Conservation (phyloP, 2,329 filamentous ascomycete species). For the Calonectria honghensis region DNA sequence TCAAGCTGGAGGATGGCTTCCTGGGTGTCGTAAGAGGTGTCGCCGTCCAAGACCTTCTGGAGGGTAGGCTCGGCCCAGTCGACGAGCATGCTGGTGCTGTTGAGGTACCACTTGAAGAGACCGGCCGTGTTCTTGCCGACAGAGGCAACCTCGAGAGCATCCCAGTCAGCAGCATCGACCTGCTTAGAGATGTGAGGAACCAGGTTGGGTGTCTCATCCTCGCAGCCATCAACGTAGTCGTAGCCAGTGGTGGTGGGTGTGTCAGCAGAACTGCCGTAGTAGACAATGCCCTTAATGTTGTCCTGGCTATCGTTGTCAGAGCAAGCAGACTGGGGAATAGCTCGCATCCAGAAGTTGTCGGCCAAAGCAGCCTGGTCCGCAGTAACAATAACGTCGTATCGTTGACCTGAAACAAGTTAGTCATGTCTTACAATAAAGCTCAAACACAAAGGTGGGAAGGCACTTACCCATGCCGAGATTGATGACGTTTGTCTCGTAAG, state of each 20-base stretch:
- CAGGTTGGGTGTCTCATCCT: conserved; percentile 60
- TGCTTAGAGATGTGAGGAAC: conserved; percentile 60
- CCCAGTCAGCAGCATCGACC: conserved; percentile 55
- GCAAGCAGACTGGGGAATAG: conserved; percentile 65
- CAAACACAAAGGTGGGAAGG: background rate
- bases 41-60: conserved; percentile 41
- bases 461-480: conserved; percentile 45
- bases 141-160: conserved; percentile 53
- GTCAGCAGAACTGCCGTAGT: conserved; percentile 58
- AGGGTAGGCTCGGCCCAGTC: conserved; percentile 56
- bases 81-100: conserved; percentile 55
- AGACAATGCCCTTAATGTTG: conserved; percentile 70
- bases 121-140: conserved; percentile 50
- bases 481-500: conserved; percentile 67
- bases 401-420: conserved; percentile 66
- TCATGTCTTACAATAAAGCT: conserved; percentile 51
- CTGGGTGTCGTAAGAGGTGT: conserved; percentile 40
- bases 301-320: conserved; percentile 61
- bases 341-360: conserved; percentile 69
- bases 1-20: conserved; percentile 55
- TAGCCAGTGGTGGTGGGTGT: conserved; percentile 42
- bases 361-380: conserved; percentile 58
- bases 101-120: conserved; percentile 67
- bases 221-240: conserved; percentile 53
- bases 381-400: conserved; percentile 68